A percentile compares a stretch with the other conserved stretches of the same genome.
These are phyloP conservation scores for Rhododendron simsii DNA, from an alignment of 148 eudicot species.

Conservation along the genomic window DNA sequence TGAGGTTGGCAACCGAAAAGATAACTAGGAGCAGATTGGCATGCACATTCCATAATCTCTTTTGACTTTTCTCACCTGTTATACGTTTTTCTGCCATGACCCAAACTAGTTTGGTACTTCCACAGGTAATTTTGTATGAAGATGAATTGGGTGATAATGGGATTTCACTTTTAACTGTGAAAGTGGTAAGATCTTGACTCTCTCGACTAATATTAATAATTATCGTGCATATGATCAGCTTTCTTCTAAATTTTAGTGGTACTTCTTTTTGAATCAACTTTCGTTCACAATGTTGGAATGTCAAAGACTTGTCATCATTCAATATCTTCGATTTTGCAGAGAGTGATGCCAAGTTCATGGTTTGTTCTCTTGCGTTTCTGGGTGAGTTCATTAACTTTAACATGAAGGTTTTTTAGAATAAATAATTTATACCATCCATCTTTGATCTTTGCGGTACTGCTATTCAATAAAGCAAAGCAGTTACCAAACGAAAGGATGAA, in stretches of 20 bases:
- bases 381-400: constrained; percentile 46
- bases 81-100: background rate
- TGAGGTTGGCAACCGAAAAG: constrained; percentile 51
- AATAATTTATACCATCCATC: background rate
- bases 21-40: background rate
- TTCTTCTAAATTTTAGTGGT: background rate
- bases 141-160: constrained; percentile 94
- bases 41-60: background rate
- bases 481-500: background rate
- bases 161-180: constrained; percentile 81
- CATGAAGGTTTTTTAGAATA: background rate
- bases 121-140: constrained; percentile 84
- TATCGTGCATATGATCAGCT: background rate
- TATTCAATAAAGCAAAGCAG: background rate
- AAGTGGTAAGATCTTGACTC: constrained; percentile 66
- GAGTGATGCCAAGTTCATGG: constrained; percentile 96
- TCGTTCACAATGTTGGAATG: constrained; percentile 7
- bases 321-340: constrained; percentile 38
- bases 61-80: background rate
- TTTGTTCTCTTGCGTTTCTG: constrained; percentile 90
- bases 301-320: constrained; percentile 18
- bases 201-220: background rate
- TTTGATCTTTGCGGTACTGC: background rate
- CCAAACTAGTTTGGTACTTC: constrained; percentile 15
- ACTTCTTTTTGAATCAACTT: background rate